Conservation (phyloP, 441 rosid genomes). For the Erodium trifolium region DNA sequence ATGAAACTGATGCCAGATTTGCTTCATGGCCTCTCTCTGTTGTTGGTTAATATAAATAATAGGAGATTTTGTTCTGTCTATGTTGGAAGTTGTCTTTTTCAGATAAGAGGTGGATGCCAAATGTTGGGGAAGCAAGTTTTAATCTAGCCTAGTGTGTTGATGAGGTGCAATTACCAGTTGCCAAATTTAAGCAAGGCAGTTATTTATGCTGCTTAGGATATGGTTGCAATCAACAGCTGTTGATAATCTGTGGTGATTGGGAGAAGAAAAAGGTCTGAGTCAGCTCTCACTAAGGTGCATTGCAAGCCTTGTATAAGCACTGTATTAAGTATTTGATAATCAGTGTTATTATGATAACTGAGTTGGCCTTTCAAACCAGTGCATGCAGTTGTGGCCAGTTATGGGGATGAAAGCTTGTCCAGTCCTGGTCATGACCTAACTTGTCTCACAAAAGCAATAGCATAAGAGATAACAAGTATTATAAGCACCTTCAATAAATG, state of each 20-base stretch:
- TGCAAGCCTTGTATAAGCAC: slow-evolving; percentile 6
- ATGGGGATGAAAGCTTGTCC: background rate
- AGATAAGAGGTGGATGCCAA: too few relatives aligned
- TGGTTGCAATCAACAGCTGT: too few relatives aligned
- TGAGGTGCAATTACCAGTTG: slow-evolving; percentile 6
- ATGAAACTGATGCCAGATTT: slow-evolving; percentile 20
- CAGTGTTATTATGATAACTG: slow-evolving; percentile 26
- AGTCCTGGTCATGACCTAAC: slow-evolving; percentile 41
- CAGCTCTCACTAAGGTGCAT: slow-evolving; percentile 1
- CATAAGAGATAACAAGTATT: background rate
- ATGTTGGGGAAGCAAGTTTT: background rate
- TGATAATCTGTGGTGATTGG: background rate
- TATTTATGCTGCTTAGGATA: background rate
- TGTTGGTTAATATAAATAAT: slow-evolving; percentile 8
- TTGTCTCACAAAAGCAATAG: slow-evolving; percentile 11
- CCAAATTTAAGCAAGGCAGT: background rate
- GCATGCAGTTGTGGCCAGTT: slow-evolving; percentile 20
- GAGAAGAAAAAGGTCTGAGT: slow-evolving; percentile 4
- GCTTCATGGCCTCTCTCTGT: slow-evolving; percentile 18
- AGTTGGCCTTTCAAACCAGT: slow-evolving; percentile 38
- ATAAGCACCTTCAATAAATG: background rate
- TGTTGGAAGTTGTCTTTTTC: too few relatives aligned
- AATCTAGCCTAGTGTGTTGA: background rate
- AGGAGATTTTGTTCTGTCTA: background rate
- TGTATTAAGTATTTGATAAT: slow-evolving; percentile 1